Evolutionary conservation across 768 basidiomycete species (phyloP).

Genomic region (Austroboletus eburneus): DNA sequence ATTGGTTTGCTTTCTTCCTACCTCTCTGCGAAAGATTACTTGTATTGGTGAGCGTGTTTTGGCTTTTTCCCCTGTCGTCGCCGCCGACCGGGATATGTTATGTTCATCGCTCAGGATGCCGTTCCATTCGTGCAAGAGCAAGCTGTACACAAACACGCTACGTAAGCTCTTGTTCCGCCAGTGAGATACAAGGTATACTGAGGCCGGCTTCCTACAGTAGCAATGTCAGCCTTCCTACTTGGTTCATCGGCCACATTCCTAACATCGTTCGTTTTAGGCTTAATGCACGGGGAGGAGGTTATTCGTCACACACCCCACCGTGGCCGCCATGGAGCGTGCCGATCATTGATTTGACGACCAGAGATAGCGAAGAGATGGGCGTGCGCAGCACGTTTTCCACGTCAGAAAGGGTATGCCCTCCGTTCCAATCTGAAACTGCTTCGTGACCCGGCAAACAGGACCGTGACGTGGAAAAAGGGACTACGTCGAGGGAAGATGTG

Average conservation of each 20-base stretch:
- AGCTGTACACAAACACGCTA: constrained; percentile 21
- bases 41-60: constrained; percentile 15
- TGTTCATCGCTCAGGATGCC: constrained; percentile 20
- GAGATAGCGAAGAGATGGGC: not conserved
- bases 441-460: constrained; percentile 8
- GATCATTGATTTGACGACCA: constrained; percentile 1
- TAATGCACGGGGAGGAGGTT: constrained; percentile 9
- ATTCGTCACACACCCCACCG: constrained; percentile 1
- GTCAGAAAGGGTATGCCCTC: constrained; percentile 2
- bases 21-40: constrained; percentile 6
- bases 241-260: not conserved
- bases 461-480: constrained; percentile 1
- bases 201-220: constrained; percentile 10
- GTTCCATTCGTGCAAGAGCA: constrained; percentile 23
- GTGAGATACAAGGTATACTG: not conserved
- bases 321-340: constrained; percentile 8
- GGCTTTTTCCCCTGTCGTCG: not conserved
- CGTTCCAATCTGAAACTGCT: too few relatives aligned
- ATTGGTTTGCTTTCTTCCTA: constrained; percentile 15
- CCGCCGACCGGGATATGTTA: not conserved
- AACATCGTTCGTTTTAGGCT: constrained; percentile 7
- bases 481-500: not conserved
- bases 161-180: constrained; percentile 5
- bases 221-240: constrained; percentile 8
- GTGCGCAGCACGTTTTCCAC: constrained; percentile 3